Conservation (phyloP, 148 eudicot genomes). For the Rhododendron molle region DNA sequence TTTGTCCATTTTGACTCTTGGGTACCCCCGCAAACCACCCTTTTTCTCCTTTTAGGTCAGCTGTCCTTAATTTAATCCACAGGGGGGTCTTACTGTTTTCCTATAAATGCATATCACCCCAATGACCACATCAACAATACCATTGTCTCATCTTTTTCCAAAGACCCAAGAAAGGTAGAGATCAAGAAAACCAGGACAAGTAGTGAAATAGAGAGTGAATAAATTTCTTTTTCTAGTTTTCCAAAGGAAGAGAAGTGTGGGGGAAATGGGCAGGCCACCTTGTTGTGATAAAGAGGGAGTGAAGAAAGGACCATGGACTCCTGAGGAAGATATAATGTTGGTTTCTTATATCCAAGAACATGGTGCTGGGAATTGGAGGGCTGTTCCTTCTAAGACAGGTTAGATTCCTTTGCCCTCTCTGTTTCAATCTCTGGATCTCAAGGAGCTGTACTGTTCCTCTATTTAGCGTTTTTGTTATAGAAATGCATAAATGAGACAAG, state of each 20-base stretch:
- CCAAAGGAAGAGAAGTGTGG: neutral
- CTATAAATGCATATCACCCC: neutral
- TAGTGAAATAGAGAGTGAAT: conserved; percentile 6
- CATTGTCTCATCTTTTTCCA: conserved; percentile 11
- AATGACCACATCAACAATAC: neutral
- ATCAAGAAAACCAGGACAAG: neutral
- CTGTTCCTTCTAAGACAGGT: conserved; percentile 90
- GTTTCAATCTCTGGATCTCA: neutral
- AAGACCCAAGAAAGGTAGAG: neutral
- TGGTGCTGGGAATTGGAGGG: conserved; percentile 92
- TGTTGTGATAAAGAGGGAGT: conserved; percentile 80
- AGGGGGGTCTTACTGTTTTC: neutral
- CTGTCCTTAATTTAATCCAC: conserved; percentile 7
- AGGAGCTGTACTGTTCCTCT: neutral
- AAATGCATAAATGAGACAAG: neutral
- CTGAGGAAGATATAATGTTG: conserved; percentile 78
- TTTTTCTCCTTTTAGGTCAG: conserved; percentile 16
- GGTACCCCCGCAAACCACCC: neutral
- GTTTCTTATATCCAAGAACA: conserved; percentile 85
- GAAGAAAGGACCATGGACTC: conserved; percentile 97
- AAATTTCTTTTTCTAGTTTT: neutral
- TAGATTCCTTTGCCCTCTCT: neutral
- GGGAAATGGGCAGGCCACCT: conserved; percentile 71
- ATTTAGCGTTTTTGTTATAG: neutral
- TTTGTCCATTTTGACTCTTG: conserved; percentile 26